Evolutionary conservation across 1,284 basidiomycete genomes (phyloP).

Genomic region (Chalciporus sp.): DNA sequence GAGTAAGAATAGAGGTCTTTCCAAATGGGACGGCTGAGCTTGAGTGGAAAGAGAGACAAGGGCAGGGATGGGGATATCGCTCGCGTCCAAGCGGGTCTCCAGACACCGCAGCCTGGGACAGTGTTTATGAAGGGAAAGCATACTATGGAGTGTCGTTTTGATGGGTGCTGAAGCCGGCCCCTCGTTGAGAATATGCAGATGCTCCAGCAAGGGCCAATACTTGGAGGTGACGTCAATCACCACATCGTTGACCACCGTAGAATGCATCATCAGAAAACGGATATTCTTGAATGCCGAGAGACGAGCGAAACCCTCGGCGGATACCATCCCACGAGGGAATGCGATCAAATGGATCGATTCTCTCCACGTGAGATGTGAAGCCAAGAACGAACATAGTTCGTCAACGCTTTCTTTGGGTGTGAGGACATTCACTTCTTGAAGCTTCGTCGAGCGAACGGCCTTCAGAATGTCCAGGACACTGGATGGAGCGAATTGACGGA

Average conservation of each 20-base stretch:
- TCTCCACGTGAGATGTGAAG: neutral
- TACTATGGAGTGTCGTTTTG: neutral
- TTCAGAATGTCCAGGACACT: neutral
- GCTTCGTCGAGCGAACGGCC: neutral
- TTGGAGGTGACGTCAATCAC: neutral
- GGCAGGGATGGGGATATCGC: neutral
- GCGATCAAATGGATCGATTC: neutral
- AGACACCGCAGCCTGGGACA: neutral
- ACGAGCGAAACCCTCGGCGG: neutral
- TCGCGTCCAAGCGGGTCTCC: neutral
- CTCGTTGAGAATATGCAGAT: neutral
- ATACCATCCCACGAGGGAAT: neutral
- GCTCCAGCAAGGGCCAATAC: neutral
- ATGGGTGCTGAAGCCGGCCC: no score
- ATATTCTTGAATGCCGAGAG: neutral
- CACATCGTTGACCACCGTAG: neutral
- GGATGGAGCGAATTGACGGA: neutral
- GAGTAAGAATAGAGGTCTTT: neutral
- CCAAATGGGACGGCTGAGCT: neutral
- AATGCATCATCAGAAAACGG: neutral
- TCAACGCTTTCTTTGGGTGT: no score
- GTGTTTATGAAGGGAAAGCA: neutral
- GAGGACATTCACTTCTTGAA: neutral
- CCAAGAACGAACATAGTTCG: neutral
- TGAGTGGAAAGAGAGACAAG: neutral